A percentile compares a stretch with the other conserved stretches of the same genome.
Evolutionary conservation across 2,329 filamentous ascomycete species (phyloP).

Genomic region (Xylariaceae sp.): DNA sequence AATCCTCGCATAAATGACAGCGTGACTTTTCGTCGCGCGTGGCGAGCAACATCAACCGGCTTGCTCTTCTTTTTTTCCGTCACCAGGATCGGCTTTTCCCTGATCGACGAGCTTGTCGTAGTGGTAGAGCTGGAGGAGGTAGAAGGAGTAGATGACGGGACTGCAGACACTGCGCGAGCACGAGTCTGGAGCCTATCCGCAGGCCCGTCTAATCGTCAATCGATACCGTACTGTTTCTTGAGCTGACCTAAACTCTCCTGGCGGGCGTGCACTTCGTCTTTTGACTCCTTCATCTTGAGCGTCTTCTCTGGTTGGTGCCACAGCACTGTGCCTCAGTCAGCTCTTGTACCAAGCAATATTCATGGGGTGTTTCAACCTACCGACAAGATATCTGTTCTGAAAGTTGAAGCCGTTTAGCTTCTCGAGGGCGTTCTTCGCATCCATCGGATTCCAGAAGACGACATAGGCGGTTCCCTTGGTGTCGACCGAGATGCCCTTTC

Average conservation of each 20-base stretch:
- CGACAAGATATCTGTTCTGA: constrained; percentile 98
- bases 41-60: constrained; percentile 40
- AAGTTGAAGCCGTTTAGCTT: constrained; percentile 99
- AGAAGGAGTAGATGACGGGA: constrained; percentile 62
- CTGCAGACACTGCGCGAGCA: constrained; percentile 59
- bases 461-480: constrained; percentile 99
- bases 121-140: constrained; percentile 37
- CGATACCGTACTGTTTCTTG: constrained; percentile 97
- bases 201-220: constrained; percentile 86
- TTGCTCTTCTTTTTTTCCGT: constrained; percentile 39
- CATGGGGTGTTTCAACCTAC: constrained; percentile 60
- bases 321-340: constrained; percentile 53
- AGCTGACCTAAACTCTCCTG: constrained; percentile 97
- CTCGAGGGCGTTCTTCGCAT: constrained; percentile 98
- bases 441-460: constrained; percentile 99
- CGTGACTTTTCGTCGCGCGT: constrained; percentile 41
- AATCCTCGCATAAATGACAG: constrained; percentile 43
- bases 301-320: constrained; percentile 73
- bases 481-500: constrained; percentile 94
- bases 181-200: constrained; percentile 57
- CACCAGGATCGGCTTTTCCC: constrained; percentile 37
- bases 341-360: constrained; percentile 3
- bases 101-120: constrained; percentile 37
- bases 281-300: constrained; percentile 87
- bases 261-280: constrained; percentile 91